Evolutionary conservation across 108 stramenopile species (phyloP).

Genomic region (Parmales sp.): DNA sequence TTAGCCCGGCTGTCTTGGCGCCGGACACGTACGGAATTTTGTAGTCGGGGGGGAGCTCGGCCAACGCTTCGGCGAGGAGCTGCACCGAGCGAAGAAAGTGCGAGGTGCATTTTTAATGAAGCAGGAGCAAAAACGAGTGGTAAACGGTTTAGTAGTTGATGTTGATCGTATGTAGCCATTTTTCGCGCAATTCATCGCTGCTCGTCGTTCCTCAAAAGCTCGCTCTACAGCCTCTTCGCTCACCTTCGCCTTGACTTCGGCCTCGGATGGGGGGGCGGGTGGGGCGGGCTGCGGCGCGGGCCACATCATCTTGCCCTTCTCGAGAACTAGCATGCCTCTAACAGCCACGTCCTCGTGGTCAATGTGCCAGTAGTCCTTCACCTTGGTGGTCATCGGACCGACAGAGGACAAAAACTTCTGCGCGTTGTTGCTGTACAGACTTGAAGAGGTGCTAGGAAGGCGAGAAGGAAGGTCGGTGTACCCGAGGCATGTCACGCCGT

Average conservation of each 20-base stretch:
- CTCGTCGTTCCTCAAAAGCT: too few species aligned
- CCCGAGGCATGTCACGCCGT: conserved; percentile 87
- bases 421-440: conserved; percentile 92
- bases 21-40: conserved; percentile 56
- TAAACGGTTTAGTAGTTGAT: too few species aligned
- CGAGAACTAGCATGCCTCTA: conserved; percentile 78
- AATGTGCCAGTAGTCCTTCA: conserved; percentile 44
- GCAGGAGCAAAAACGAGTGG: too few species aligned
- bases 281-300: conserved; percentile 66
- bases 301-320: conserved; percentile 78
- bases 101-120: too few species aligned
- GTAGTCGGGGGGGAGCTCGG: conserved; percentile 45
- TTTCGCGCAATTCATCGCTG: too few species aligned
- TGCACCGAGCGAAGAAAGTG: too few species aligned
- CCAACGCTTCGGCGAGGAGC: too few species aligned
- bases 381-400: conserved; percentile 60
- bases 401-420: conserved; percentile 77
- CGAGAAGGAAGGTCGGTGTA: conserved; percentile 95
- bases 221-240: conserved; percentile 30
- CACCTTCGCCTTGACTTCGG: conserved; percentile 40
- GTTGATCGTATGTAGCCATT: too few species aligned
- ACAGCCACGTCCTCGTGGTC: conserved; percentile 86
- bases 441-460: conserved; percentile 82
- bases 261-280: conserved; percentile 52
- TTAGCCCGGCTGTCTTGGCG: conserved; percentile 51